Base-by-base conservation (phyloP, 495 filamentous ascomycete genomes). In the Penicillium dipodomyicola region DNA sequence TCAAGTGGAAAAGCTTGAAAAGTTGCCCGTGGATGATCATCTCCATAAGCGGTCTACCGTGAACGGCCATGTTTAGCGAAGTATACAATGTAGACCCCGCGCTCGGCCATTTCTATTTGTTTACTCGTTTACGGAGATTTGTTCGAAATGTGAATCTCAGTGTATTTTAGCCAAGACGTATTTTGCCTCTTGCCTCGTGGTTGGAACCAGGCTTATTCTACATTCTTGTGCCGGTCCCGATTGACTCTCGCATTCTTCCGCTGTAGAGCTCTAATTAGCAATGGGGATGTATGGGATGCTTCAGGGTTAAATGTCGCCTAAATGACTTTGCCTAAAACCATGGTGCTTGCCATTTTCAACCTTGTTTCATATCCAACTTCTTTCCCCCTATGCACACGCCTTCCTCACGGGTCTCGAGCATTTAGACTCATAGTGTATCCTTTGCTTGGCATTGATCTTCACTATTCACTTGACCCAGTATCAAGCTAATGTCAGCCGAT, bases 221-320 rank as follows among this genome's bases (percentile, higher is more conserved):
- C 63, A 68, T 68, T 65, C 63, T 32, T 64, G 49, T 49, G 55
- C 49, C 63, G 62, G 51, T 56, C 56, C 43, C 63, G 60, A 61
- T 63, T 56, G 41, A 53, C 56, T 52, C 49, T 65, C 46, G 47
- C 65, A 68, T 68, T 63, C 65, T 43, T 65, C 54, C 47, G 33
- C 44, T 37, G 37, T 40, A 47, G 56, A 55, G 54, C 52, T 45
- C n/a, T 25, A 67, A 46, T 32, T 54, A 46, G 57, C 9, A 12
- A 33, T 56, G 10, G 2, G 29, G 12, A 30, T 32, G 37, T 30
- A 42, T 43, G n/a, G 19, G 48, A 23, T 40, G 33, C 32, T 48
- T 29, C 35, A 17, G 6, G 35, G n/a, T 8, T 39, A 6, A 27
- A 10, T 19, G n/a, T 48, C 23, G 17, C 19, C 25, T 19, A 14